phyloP scores from a whole-genome alignment of 2,329 filamentous ascomycete species.

The Ascochyta fabae region DNA sequence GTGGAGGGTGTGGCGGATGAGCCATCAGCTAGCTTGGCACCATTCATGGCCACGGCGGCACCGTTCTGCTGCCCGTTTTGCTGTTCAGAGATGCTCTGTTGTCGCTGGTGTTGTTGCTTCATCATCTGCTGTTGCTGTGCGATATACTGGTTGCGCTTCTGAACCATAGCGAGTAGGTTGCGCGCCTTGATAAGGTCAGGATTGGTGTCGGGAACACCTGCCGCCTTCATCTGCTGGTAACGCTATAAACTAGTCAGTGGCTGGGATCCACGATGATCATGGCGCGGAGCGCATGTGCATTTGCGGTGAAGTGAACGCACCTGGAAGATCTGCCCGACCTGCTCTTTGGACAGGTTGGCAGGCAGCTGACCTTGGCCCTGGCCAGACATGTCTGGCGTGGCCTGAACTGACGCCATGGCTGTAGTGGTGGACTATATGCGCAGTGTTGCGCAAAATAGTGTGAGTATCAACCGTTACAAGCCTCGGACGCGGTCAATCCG shows the following conservation, averaged over 20 bases:
- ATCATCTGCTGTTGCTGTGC: conserved; percentile 48
- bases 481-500: conserved; percentile 27
- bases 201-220: conserved; percentile 79
- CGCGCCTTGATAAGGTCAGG: conserved; percentile 87
- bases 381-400: conserved; percentile 71
- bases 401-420: conserved; percentile 80
- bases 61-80: conserved; percentile 60
- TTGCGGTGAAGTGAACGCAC: conserved; percentile 54
- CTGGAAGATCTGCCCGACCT: conserved; percentile 75
- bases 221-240: conserved; percentile 86
- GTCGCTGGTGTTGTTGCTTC: conserved; percentile 61
- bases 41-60: conserved; percentile 52
- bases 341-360: conserved; percentile 73
- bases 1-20: conserved; percentile 29
- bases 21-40: conserved; percentile 47
- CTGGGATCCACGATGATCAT: neutral
- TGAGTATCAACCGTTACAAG: conserved; percentile 16
- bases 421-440: conserved; percentile 19
- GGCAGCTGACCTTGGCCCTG: conserved; percentile 63
- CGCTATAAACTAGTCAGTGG: conserved; percentile 66
- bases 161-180: conserved; percentile 74
- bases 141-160: conserved; percentile 63
- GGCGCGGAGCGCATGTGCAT: conserved; percentile 9
- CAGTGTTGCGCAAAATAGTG: conserved; percentile 23
- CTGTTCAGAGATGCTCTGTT: conserved; percentile 60